These are phyloP conservation scores for Saccharomycopsis sp. DNA, from an alignment of 805 yeast species.

Conservation along the genomic window DNA sequence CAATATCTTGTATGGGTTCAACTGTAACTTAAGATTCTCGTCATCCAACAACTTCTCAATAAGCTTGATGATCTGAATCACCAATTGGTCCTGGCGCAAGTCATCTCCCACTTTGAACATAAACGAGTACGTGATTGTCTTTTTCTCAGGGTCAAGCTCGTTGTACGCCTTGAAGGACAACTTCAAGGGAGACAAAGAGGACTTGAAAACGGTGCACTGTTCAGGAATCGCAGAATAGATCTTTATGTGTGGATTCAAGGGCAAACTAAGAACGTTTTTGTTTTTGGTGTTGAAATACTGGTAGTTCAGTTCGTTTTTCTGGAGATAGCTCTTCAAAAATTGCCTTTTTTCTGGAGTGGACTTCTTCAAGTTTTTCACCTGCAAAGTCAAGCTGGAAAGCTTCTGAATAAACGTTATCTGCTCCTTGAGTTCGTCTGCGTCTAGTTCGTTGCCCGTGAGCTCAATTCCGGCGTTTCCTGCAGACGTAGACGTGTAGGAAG, in stretches of 20 bases:
- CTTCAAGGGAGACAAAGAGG: constrained; percentile 84
- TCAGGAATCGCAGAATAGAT: constrained; percentile 74
- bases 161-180: constrained; percentile 58
- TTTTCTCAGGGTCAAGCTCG: neutral
- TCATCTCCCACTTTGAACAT: constrained; percentile 97
- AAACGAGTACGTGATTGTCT: constrained; percentile 47
- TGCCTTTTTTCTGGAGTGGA: constrained; percentile 68
- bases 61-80: constrained; percentile 83
- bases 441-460: constrained; percentile 25
- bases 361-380: constrained; percentile 61
- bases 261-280: constrained; percentile 58
- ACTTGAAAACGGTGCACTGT: constrained; percentile 81
- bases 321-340: constrained; percentile 47
- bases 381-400: constrained; percentile 57
- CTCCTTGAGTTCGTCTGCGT: constrained; percentile 20
- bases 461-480: constrained; percentile 2
- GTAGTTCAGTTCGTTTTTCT: constrained; percentile 31
- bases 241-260: constrained; percentile 73
- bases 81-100: constrained; percentile 90
- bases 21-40: constrained; percentile 81
- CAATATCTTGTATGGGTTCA: constrained; percentile 83
- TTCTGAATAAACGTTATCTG: constrained; percentile 68
- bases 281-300: constrained; percentile 31
- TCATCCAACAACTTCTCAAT: constrained; percentile 85
- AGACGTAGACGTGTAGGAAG: neutral